These are phyloP conservation scores for Ogataea nitratoaversa DNA, from an alignment of 805 yeast genomes.

Conservation along the genomic window DNA sequence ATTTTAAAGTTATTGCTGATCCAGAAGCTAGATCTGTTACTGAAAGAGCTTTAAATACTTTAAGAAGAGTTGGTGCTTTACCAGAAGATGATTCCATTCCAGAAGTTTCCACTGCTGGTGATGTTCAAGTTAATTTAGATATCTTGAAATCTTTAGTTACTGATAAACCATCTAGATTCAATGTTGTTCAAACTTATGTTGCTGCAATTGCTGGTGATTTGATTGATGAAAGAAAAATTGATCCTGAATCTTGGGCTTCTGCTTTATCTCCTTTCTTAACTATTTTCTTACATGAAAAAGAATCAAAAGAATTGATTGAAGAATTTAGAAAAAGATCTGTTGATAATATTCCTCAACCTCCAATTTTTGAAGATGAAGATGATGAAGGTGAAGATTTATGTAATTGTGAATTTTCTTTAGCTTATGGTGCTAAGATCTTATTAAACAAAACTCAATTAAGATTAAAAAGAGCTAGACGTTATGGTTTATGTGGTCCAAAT, in stretches of 20 bases:
- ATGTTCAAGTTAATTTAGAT: conserved; percentile 76
- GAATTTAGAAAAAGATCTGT: conserved; percentile 94
- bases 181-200: conserved; percentile 70
- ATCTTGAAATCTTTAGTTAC: conserved; percentile 73
- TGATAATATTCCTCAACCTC: conserved; percentile 97
- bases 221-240: conserved; percentile 95
- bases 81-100: conserved; percentile 87
- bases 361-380: conserved; percentile 85
- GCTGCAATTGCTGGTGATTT: conserved; percentile 98
- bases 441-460: conserved; percentile 99
- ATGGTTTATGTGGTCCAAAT: conserved; percentile 98
- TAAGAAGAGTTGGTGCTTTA: conserved; percentile 98
- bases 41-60: conserved; percentile 91
- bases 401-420: conserved; percentile 99
- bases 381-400: conserved; percentile 99
- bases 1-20: conserved; percentile 96
- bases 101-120: conserved; percentile 99
- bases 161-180: conserved; percentile 74
- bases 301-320: conserved; percentile 86
- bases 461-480: conserved; percentile 98
- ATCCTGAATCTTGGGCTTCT: conserved; percentile 87
- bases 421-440: conserved; percentile 99
- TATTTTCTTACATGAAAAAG: conserved; percentile 89
- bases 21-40: conserved; percentile 99
- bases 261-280: conserved; percentile 91